Evolutionary conservation across 2,329 filamentous ascomycete species (phyloP), one percentile per base, ranked within the genome.

Genomic region (Xylariales sp.): DNA sequence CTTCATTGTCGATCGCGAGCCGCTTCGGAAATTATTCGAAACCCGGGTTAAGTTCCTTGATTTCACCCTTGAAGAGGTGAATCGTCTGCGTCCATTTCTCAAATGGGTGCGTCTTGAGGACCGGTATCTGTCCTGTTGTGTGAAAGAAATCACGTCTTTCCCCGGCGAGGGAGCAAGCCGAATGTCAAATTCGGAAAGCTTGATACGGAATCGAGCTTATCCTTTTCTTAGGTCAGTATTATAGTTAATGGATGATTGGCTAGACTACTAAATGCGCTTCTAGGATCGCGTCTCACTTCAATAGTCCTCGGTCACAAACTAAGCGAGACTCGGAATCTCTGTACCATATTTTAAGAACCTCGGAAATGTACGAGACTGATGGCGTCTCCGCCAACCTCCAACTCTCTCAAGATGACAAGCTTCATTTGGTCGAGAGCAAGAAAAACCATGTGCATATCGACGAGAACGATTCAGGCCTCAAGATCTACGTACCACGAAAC

Each of bases 81-180:
- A 65, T 1, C 66, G 62, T 0, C 64, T 83, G 0, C 62, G 62
- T 3, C 74, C 73, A 0, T 77, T 83, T 4, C 14, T 83, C 4
- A 49, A 71, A 0, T 83, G 81, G 81, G 55, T 72, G 3, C 64
- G 72, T 0, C 65, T 83, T 0, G 73, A 76, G 7, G 32, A 60
- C 0, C 73, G 78, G 5, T 81, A 77, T 60, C 43, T 83, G 1
- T 82, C 80, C 1, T 36, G 3, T 5, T 67, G 67, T 9, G 77
- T 80, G 0, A 76, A 73, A n/a, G 77, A 82, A 45, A 76, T 77
- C 0, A 79, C 80, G 1, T 74, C 75, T 3, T 69, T 79, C 43
- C 41, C 63, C 14, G 58, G 49, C 45, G 54, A 39, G 69, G 64
- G 3, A 65, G 68, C 2, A 32, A 65, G 4, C 34, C 64, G 1